phyloP scores from a whole-genome alignment of 805 yeast genomes.

The Clavispora phyllophila region DNA sequence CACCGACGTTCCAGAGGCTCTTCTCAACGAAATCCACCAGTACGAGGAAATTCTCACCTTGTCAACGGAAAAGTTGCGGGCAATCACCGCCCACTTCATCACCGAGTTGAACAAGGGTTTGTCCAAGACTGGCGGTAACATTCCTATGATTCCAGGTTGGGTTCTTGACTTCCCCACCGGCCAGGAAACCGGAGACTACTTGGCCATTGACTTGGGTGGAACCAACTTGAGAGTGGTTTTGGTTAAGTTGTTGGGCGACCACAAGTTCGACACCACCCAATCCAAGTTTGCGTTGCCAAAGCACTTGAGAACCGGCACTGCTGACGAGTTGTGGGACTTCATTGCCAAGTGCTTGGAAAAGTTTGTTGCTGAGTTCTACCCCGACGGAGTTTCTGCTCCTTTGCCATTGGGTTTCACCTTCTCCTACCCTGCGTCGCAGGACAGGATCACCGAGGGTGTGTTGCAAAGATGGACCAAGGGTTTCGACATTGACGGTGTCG shows the following conservation, averaged over 20 bases:
- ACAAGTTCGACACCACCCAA: conserved; percentile 81
- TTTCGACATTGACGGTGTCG: conserved; percentile 87
- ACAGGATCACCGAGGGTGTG: conserved; percentile 76
- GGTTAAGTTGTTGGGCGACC: conserved; percentile 77
- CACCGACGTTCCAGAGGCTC: conserved; percentile 59
- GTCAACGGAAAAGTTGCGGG: conserved; percentile 51
- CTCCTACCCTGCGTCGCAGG: conserved; percentile 84
- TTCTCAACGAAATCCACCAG: conserved; percentile 52
- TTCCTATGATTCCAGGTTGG: conserved; percentile 98
- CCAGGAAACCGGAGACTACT: conserved; percentile 78
- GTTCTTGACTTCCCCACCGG: conserved; percentile 93
- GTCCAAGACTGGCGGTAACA: conserved; percentile 69
- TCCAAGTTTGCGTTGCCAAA: conserved; percentile 79
- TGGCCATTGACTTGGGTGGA: conserved; percentile 97
- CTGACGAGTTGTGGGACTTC: conserved; percentile 78
- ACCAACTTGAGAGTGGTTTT: conserved; percentile 91
- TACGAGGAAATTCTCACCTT: conserved; percentile 63
- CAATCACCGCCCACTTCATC: conserved; percentile 71
- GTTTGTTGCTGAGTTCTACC: conserved; percentile 64
- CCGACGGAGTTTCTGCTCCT: conserved; percentile 55
- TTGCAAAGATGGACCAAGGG: conserved; percentile 98
- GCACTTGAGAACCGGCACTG: conserved; percentile 68
- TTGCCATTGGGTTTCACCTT: conserved; percentile 91
- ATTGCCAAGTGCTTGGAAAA: conserved; percentile 75
- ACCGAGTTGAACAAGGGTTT: conserved; percentile 79